Evolutionary conservation across 2,329 filamentous ascomycete species (phyloP), one percentile per base, ranked within the genome.

Genomic region (Aspergillus alliaceus): DNA sequence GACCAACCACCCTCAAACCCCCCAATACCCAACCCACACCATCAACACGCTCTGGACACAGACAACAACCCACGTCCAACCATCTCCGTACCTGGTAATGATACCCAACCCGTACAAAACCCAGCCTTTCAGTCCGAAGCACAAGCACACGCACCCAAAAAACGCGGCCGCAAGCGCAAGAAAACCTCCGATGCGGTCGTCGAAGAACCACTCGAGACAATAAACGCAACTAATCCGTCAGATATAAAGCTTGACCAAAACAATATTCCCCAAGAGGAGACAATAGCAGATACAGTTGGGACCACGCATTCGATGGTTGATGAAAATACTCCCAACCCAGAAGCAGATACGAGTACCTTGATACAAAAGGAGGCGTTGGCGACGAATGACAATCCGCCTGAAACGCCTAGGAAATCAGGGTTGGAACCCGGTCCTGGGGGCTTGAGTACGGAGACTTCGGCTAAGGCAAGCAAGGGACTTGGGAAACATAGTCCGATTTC

Each of bases 151-250:
- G n/a, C 66, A 4, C 69, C 74, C 18, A 79, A 77, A 65, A 80
- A 77, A 64, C 76, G 76, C 51, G 73, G 75, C 18, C 72, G 75
- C 54, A 78, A 78, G 54, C 72, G 73, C 31, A 77, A 76, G 65
- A 70, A 69, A 58, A 66, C 67, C 3, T 22, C 58, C 1, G 72
- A 74, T n/a, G 53, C 66, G 58, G 46, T 61, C 63, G 34, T 29
- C 51, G 22, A 63, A 65, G 58, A 58, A 12, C 7, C 53, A 22
- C 7, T 44, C 32, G 51, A 62, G 37, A 54, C 58, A 3, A 48
- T 59, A 32, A 55, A 59, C n/a, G n/a, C n/a, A n/a, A n/a, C n/a
- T 31, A 61, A 59, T 25, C 39, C 2, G n/a, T 37, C 40, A 1
- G 40, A 44, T 27, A 44, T n/a, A 12, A 2, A 27, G 14, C 14